These are phyloP conservation scores for Apiospora kogelbergensis DNA, from an alignment of 2,329 filamentous ascomycete species.

Conservation along the genomic window DNA sequence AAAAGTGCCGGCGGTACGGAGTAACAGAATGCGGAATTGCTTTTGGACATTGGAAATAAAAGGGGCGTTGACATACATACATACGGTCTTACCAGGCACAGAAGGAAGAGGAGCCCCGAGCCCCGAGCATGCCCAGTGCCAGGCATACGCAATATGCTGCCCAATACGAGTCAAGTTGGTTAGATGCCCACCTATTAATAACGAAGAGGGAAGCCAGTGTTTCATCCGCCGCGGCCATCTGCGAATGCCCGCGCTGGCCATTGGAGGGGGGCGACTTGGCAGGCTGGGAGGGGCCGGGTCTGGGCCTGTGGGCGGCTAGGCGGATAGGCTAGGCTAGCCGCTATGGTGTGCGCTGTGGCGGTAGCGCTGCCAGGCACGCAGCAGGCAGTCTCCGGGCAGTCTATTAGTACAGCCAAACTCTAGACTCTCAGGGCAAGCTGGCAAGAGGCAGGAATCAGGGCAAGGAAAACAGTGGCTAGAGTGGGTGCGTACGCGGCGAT, in stretches of 20 bases:
- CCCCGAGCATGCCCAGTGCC: too few species aligned
- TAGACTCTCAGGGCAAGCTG: too few species aligned
- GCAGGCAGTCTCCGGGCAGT: too few species aligned
- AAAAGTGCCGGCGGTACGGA: neutral
- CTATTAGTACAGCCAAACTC: too few species aligned
- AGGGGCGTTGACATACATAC: neutral
- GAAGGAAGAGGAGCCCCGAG: neutral
- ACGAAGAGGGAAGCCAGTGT: neutral
- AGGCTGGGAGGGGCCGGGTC: neutral
- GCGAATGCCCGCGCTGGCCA: neutral
- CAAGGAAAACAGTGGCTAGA: too few species aligned
- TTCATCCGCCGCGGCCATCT: neutral
- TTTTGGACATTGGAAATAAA: neutral
- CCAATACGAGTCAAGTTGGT: neutral
- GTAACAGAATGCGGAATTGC: neutral
- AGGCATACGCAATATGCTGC: neutral
- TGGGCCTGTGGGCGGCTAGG: neutral
- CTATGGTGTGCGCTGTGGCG: neutral
- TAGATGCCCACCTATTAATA: conserved; percentile 1
- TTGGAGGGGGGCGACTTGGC: neutral
- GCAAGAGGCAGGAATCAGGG: too few species aligned
- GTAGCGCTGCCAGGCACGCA: too few species aligned
- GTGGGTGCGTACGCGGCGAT: neutral
- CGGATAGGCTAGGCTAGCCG: neutral
- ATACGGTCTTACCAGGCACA: neutral